Evolutionary conservation across 2,329 filamentous ascomycete genomes (phyloP), one percentile per base, ranked within the genome.

Genomic region (Verruconis gallopava): DNA sequence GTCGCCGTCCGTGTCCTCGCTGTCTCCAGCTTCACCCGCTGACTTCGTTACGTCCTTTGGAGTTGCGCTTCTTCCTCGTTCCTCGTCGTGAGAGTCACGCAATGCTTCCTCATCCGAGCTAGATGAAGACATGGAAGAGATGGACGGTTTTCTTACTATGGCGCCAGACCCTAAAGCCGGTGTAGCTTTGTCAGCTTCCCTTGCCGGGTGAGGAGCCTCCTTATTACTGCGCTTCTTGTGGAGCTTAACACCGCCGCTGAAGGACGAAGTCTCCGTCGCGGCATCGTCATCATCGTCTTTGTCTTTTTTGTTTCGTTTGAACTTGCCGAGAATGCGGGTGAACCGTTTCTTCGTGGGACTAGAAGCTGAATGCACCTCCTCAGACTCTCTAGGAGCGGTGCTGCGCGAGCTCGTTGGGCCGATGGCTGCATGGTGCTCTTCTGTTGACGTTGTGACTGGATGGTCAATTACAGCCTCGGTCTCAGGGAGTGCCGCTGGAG

Each of bases 1-100:
- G 34, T 71, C 67, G 4, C 68, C 53, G 19, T 66, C 55, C 15
- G 53, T 58, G 28, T 50, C 56, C 20, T 55, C 61, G 35, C 59
- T 56, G n/a, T 60, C 51, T 2, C 49, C 49, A 25, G 49, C 56
- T 6, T 41, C 15, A 51, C 47, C 6, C 53, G 50, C 44, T 30
- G 49, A 43, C 14, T 11, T 55, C 51, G n/a, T 53, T 51, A 45
- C 57, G 36, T 33, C 38, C 30, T 49, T 37, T 43, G 5, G 48
- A 45, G 19, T 48, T 53, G 20, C 50, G 44, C 19, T 49, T 49
- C n/a, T 21, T 30, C 12, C 42, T 39, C 14, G 21, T 17, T 40
- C 25, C 38, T 40, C 21, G 14, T 38, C 37, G 6, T 15, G 25
- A 14, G 30, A 21, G 3, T 57, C 56, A 6, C 51, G 51, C 2